Evolutionary conservation across 805 yeast species (phyloP), one percentile per base, ranked within the genome.

Genomic region (Maudiozyma bulderi): DNA sequence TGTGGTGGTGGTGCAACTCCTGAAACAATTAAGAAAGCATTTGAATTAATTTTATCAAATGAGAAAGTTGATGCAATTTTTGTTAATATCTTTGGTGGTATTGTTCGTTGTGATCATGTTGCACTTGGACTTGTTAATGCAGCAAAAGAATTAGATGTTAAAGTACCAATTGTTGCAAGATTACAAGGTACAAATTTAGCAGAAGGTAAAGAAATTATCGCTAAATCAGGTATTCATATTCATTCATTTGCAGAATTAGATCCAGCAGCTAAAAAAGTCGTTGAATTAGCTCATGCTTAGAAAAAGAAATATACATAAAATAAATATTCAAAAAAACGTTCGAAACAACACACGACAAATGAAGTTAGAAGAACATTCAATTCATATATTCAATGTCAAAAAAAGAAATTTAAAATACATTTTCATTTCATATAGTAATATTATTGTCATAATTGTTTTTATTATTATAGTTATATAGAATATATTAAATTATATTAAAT

Each of bases 1-100:
- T 93, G 96, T 73, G 99, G 99, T 77, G 99, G 99, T 77, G 95
- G 96, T 71, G 99, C 99, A 61, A 93, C 98, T 55, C 97, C 98
- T 58, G 86, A 87, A 73, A 91, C 99, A 64, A 93, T 93, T 67
- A 95, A 90, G 76, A 85, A 85, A 73, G 99, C 98, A 50, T 91
- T 93, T 76, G 84, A 82, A 73, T 80, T 93, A 71, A 91, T 93
- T 64, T 75, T 95, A 66, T 78, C 93, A 52, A 97, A 93, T 75
- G 73, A 80, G 65, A 80, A 82, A 63, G 97, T 93, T 58, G 81
- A 86, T 63, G 95, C 96, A 67, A 93, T 93, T 69, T 91, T 93
- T 62, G 98, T 93, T 66, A 93, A 93, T 81, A 93, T 93, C 65
- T 93, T 93, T 65, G 99, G 99, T 70, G 99, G 99, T 77, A 93